phyloP scores from a whole-genome alignment of 371 early-diverging fungal genomes.

The Rhizoclosmatium hyalinum region DNA sequence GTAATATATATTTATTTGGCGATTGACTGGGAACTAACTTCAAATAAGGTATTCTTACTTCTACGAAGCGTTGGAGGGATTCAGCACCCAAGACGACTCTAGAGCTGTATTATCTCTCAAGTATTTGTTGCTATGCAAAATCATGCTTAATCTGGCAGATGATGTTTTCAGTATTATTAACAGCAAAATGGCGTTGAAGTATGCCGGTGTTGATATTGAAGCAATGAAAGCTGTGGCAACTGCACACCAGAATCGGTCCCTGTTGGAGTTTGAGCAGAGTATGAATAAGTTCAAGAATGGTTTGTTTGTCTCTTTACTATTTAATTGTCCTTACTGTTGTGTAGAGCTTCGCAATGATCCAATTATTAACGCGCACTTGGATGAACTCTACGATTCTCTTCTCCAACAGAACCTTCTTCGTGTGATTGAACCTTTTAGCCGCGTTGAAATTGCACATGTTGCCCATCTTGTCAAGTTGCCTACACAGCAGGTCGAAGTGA shows the following conservation, averaged over 20 bases:
- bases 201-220: slow-evolving; percentile 76
- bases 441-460: slow-evolving; percentile 95
- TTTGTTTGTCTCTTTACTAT: slow-evolving; percentile 37
- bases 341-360: slow-evolving; percentile 88
- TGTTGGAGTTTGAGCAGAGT: slow-evolving; percentile 92
- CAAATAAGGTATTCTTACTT: slow-evolving; percentile 84
- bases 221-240: slow-evolving; percentile 94
- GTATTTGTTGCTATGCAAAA: slow-evolving; percentile 97
- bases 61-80: slow-evolving; percentile 96
- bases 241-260: slow-evolving; percentile 92
- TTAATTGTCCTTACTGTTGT: neutral
- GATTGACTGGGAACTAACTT: neutral
- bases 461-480: slow-evolving; percentile 92
- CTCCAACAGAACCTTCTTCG: slow-evolving; percentile 96
- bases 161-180: slow-evolving; percentile 86
- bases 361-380: slow-evolving; percentile 89
- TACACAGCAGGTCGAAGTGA: slow-evolving; percentile 89
- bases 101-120: slow-evolving; percentile 89
- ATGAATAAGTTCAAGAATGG: slow-evolving; percentile 83
- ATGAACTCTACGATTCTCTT: slow-evolving; percentile 94
- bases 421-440: slow-evolving; percentile 97
- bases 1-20: slow-evolving; percentile 47
- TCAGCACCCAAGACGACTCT: slow-evolving; percentile 83
- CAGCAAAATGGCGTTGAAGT: slow-evolving; percentile 80
- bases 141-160: slow-evolving; percentile 92